A percentile compares a stretch with the other conserved stretches of the same genome.
phyloP scores from a whole-genome alignment of 106 monocot genomes.

The Cymbidium sinense region DNA sequence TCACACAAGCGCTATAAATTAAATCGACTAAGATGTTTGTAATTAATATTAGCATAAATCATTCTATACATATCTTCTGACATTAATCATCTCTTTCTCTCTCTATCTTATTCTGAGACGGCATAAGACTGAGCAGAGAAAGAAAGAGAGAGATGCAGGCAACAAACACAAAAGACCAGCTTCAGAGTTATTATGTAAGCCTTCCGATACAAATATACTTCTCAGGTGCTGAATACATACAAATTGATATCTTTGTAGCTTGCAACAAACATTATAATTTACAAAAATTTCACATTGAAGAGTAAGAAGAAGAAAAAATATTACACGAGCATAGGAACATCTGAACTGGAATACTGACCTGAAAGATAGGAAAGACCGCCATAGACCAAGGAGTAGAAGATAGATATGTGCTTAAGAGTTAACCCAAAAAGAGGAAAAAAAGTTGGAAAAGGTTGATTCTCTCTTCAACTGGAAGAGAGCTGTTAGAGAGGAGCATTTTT shows the following conservation, averaged over 20 bases:
- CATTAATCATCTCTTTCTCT: too few relatives aligned
- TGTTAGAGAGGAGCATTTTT: background rate
- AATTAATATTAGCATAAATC: too few relatives aligned
- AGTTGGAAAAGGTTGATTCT: background rate
- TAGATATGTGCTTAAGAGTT: background rate
- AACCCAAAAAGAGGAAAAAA: background rate
- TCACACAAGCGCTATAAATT: too few relatives aligned
- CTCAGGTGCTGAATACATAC: background rate
- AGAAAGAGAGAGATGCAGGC: too few relatives aligned
- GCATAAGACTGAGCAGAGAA: background rate
- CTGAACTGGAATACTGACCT: background rate
- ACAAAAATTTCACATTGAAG: background rate
- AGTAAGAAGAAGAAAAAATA: too few relatives aligned
- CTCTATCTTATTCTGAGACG: background rate
- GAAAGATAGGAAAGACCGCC: background rate
- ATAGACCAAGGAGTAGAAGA: background rate
- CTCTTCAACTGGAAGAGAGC: background rate
- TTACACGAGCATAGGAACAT: too few relatives aligned
- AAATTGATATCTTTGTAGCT: background rate
- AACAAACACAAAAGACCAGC: background rate
- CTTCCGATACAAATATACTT: background rate
- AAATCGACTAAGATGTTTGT: too few relatives aligned
- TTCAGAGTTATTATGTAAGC: conserved; percentile 1
- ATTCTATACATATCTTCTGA: too few relatives aligned
- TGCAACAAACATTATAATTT: background rate